These are phyloP conservation scores for Ballota nigra DNA, from an alignment of 257 asterid species.

Conservation along the genomic window DNA sequence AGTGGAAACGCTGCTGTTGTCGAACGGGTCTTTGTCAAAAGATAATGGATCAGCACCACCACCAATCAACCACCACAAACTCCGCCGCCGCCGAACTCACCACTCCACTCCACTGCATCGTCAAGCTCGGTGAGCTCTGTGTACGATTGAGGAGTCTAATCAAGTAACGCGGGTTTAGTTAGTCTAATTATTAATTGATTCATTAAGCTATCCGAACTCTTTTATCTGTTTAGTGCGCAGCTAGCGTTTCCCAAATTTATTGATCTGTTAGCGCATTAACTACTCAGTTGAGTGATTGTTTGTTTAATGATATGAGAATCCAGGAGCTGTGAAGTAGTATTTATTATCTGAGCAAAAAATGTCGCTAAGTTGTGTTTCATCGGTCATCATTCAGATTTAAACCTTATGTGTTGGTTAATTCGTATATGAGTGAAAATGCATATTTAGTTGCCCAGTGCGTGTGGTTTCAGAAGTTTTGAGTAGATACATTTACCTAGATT, in stretches of 20 bases:
- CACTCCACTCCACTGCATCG: conserved; percentile 64
- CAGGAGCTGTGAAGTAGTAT: neutral
- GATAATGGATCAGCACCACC: conserved; percentile 47
- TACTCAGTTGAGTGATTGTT: neutral
- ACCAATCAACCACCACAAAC: conserved; percentile 25
- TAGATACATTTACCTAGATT: neutral
- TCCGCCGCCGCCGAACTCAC: conserved; percentile 22
- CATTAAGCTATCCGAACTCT: neutral
- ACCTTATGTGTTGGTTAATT: neutral
- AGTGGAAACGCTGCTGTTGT: conserved; percentile 7
- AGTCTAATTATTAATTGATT: neutral
- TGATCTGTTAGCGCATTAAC: neutral
- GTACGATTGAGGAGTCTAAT: neutral
- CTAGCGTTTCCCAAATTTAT: neutral
- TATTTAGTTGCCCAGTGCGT: neutral
- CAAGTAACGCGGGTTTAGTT: neutral
- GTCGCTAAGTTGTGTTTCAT: neutral
- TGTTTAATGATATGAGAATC: neutral
- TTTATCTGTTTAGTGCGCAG: neutral
- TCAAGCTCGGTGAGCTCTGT: conserved; percentile 70
- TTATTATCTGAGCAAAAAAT: neutral
- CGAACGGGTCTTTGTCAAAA: neutral
- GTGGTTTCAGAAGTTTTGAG: neutral
- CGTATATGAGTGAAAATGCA: neutral
- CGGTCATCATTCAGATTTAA: conserved; percentile 5